phyloP scores from a whole-genome alignment of 1,284 basidiomycete genomes.

The Sanghuangporus baumii region DNA sequence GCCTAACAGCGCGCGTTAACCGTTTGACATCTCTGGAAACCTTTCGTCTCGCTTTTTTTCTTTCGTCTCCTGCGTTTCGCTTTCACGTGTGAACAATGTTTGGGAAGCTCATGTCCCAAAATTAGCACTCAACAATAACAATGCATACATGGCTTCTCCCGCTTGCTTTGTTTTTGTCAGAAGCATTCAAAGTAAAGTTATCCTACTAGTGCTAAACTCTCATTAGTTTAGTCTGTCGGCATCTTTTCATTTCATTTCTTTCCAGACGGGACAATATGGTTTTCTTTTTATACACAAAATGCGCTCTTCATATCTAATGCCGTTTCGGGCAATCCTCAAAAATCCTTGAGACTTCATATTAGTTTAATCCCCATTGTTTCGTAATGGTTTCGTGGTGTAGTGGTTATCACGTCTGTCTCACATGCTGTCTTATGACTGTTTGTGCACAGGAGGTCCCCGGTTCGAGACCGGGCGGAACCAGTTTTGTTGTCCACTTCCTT shows the following conservation, averaged over 20 bases:
- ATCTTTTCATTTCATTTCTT: neutral
- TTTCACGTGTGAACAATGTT: neutral
- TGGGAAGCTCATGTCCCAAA: neutral
- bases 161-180: neutral
- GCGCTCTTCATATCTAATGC: too few relatives aligned
- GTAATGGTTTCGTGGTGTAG: neutral
- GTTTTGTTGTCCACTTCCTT: too few relatives aligned
- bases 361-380: neutral
- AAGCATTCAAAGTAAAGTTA: neutral
- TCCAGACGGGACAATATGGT: neutral
- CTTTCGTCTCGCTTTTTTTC: too few relatives aligned
- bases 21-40: too few relatives aligned
- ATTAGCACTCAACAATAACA: neutral
- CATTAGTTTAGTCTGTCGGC: neutral
- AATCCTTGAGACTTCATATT: neutral
- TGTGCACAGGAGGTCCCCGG: slow-evolving; percentile 13
- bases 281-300: too few relatives aligned
- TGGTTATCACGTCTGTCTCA: slow-evolving; percentile 15
- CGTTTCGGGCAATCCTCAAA: neutral
- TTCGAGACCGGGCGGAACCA: slow-evolving; percentile 13
- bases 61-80: too few relatives aligned
- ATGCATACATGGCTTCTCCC: neutral
- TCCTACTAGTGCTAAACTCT: neutral
- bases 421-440: too few relatives aligned
- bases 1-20: too few relatives aligned